Percentiles rank a stretch among this genome's conserved stretches.
These are phyloP conservation scores for Pelargonium australe DNA, from an alignment of 441 rosid species.

Conservation along the genomic window DNA sequence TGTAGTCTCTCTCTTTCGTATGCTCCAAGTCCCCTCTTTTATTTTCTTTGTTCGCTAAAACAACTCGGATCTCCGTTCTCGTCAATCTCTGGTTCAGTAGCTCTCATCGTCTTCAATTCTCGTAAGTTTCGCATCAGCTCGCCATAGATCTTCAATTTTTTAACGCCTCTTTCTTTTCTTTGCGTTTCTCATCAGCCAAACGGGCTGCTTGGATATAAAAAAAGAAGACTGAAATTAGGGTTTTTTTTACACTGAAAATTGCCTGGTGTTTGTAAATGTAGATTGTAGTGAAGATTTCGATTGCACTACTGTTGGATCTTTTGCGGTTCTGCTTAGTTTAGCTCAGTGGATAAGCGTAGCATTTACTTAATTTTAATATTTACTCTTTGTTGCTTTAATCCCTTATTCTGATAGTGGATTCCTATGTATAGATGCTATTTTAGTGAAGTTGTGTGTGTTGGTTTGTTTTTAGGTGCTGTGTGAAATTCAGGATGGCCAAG, in stretches of 20 bases:
- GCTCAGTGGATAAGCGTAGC: neutral
- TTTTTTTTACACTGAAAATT: neutral
- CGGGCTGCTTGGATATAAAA: neutral
- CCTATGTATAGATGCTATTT: neutral
- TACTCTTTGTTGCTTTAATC: neutral
- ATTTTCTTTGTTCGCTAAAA: neutral
- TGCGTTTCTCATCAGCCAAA: neutral
- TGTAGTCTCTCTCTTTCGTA: neutral
- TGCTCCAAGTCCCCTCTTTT: conserved; percentile 4
- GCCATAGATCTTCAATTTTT: neutral
- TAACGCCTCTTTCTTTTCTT: neutral
- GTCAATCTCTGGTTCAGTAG: conserved; percentile 5
- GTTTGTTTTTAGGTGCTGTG: neutral
- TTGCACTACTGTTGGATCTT: neutral
- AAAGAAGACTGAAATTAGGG: neutral
- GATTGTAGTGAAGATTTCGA: neutral
- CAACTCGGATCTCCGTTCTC: neutral
- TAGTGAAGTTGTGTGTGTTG: conserved; percentile 5
- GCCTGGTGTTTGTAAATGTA: neutral
- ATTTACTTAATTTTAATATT: neutral
- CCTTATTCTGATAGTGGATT: neutral
- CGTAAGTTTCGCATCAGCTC: neutral
- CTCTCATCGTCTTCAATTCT: neutral
- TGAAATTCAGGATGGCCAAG: conserved; percentile 34
- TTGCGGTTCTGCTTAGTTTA: neutral